Conservation (phyloP, 495 filamentous ascomycete genomes). For the Tuber melanosporum region DNA sequence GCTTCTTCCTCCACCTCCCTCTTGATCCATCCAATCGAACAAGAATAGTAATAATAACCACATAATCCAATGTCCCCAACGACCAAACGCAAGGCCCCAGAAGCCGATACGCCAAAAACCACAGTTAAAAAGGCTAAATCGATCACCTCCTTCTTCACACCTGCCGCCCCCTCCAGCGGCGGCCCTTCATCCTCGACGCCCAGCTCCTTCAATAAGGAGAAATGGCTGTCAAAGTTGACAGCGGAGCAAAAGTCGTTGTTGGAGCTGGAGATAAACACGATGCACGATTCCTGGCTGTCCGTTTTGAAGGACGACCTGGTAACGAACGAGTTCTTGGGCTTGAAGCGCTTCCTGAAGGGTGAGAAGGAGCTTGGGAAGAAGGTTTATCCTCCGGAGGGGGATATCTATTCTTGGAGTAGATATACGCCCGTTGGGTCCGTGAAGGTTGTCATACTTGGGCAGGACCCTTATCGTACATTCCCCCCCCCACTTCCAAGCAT, state of each 20-base stretch:
- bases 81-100: slow-evolving; percentile 63
- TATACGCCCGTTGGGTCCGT: slow-evolving; percentile 82
- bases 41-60: not conserved
- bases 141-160: slow-evolving; percentile 53
- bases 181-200: slow-evolving; percentile 31
- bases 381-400: slow-evolving; percentile 75
- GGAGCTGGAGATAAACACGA: slow-evolving; percentile 79
- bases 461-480: slow-evolving; percentile 74
- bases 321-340: slow-evolving; percentile 67
- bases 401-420: slow-evolving; percentile 95
- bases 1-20: not conserved
- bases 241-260: slow-evolving; percentile 75
- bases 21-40: not conserved
- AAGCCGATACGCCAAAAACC: slow-evolving; percentile 42
- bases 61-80: slow-evolving; percentile 21
- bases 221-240: slow-evolving; percentile 73
- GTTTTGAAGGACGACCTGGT: slow-evolving; percentile 77
- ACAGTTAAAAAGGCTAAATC: slow-evolving; percentile 68
- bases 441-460: slow-evolving; percentile 83
- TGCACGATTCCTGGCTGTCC: slow-evolving; percentile 84
- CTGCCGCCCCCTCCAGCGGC: slow-evolving; percentile 29
- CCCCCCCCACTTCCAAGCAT: not conserved
- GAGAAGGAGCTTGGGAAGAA: slow-evolving; percentile 67
- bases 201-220: slow-evolving; percentile 74
- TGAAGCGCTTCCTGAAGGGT: slow-evolving; percentile 79